Evolutionary conservation across 2,329 filamentous ascomycete genomes (phyloP), one percentile per base, ranked within the genome.

Genomic region (Fusarium sp.): DNA sequence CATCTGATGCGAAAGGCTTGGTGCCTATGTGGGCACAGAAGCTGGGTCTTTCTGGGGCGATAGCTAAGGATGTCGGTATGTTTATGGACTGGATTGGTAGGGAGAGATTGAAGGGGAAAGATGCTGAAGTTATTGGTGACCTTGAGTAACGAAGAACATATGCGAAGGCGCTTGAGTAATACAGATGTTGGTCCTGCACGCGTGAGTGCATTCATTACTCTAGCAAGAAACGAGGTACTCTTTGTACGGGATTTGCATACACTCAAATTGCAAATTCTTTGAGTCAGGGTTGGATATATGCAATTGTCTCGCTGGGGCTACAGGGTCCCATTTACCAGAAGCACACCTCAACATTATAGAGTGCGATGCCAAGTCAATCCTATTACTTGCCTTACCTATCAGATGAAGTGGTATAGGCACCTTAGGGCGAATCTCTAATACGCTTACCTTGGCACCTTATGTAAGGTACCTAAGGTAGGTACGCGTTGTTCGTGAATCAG

Each of bases 21-120:
- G 77, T 95, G 63, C 93, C 93, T 1, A 84, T 87, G 79, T 90
- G 86, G 84, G 79, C 92, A 74, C 93, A 95, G 84, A 90, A 89
- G 70, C 77, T 89, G 79, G 89, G 88, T 8, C 85, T 93, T 55
- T 89, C 91, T 4, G 87, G 86, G 3, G 86, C 89, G 68, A 86
- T 95, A 55, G 89, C 89, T 24, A 93, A 93, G 82, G 93, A 95
- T 78, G 92, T 94, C 12, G 88, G 89, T 10, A 83, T 92, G 75
- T 93, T 94, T 74, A 78, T 94, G 71, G 81, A 82, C 6, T 94
- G 91, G 91, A 85, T 91, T 59, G 83, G 81, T 5, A 79, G 77
- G 63, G 84, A 88, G 80, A 83, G 87, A 74, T 72, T 70, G 63
- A 81, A 76, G 62, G 72, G 55, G 9, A 63, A 45, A 41, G 70